These are phyloP conservation scores for Lunasporangiospora selenospora DNA, from an alignment of 192 early-diverging fungal species.

Conservation along the genomic window DNA sequence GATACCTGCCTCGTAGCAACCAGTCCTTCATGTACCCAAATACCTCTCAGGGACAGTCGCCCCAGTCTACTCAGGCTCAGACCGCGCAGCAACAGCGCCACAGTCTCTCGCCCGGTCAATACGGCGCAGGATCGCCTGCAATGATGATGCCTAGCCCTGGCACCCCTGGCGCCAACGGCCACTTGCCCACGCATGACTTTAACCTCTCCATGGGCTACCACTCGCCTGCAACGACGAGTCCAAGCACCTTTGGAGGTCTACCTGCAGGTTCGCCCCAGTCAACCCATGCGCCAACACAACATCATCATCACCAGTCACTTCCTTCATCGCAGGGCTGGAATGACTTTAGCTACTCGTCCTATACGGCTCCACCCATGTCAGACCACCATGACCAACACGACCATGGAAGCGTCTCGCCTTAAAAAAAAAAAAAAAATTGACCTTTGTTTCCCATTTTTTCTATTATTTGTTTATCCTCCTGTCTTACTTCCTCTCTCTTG, in stretches of 20 bases:
- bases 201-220: slow-evolving; percentile 45
- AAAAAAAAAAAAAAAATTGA: slow-evolving; percentile 1
- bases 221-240: slow-evolving; percentile 34
- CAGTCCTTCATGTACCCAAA: slow-evolving; percentile 36
- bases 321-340: slow-evolving; percentile 41
- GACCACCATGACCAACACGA: slow-evolving; percentile 45
- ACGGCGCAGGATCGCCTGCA: slow-evolving; percentile 35
- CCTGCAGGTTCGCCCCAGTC: slow-evolving; percentile 29
- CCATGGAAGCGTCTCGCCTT: slow-evolving; percentile 40
- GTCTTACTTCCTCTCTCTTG: slow-evolving; percentile 8
- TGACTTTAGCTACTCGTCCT: slow-evolving; percentile 30
- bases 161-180: slow-evolving; percentile 30
- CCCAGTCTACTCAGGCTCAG: slow-evolving; percentile 29
- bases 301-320: slow-evolving; percentile 25
- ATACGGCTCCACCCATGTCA: slow-evolving; percentile 32
- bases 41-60: slow-evolving; percentile 30
- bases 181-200: slow-evolving; percentile 33
- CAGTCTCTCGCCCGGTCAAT: slow-evolving; percentile 33
- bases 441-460: slow-evolving; percentile 1
- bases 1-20: slow-evolving; percentile 20
- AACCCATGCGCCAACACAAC: slow-evolving; percentile 10
- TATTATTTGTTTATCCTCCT: slow-evolving; percentile 1
- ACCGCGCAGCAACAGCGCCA: slow-evolving; percentile 34
- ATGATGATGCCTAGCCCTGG: slow-evolving; percentile 49
- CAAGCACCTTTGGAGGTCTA: slow-evolving; percentile 31